Evolutionary conservation across 768 basidiomycete genomes (phyloP).

Genomic region (Suillus sp.): DNA sequence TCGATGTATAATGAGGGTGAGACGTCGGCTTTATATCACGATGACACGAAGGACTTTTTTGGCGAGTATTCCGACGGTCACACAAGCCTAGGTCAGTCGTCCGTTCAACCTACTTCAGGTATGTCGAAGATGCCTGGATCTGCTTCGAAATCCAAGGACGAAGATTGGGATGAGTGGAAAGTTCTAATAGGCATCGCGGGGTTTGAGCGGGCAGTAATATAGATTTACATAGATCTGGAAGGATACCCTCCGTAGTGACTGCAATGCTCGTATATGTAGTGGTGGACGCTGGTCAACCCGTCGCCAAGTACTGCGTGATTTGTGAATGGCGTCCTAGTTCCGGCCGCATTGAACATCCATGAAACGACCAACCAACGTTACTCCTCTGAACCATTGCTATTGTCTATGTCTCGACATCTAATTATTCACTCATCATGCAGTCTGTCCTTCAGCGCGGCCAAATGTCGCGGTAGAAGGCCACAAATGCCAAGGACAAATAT

Average conservation of each 20-base stretch:
- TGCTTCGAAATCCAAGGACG: slow-evolving; percentile 43
- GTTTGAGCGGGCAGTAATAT: background rate
- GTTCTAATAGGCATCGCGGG: slow-evolving; percentile 51
- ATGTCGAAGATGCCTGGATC: slow-evolving; percentile 21
- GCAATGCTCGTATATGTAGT: background rate
- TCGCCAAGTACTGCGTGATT: too few species aligned
- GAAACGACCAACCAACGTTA: background rate
- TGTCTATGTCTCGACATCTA: background rate
- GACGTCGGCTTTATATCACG: slow-evolving; percentile 60
- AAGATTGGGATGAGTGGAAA: slow-evolving; percentile 84
- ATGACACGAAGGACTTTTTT: slow-evolving; percentile 66
- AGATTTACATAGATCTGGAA: background rate
- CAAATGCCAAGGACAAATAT: slow-evolving; percentile 15
- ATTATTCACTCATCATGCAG: slow-evolving; percentile 15
- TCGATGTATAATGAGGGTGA: slow-evolving; percentile 52
- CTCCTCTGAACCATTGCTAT: background rate
- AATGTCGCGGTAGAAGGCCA: slow-evolving; percentile 13
- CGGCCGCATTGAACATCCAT: slow-evolving; percentile 2
- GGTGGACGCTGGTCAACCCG: too few species aligned
- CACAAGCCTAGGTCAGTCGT: slow-evolving; percentile 18
- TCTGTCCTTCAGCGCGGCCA: slow-evolving; percentile 20
- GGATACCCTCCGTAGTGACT: background rate
- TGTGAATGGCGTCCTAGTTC: background rate
- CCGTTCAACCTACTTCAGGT: slow-evolving; percentile 14
- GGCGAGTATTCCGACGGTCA: slow-evolving; percentile 32